A percentile compares a stretch with the other conserved stretches of the same genome.
Evolutionary conservation across 23 red algal genomes (phyloP).

Genomic region (Gracilaria gracilis): DNA sequence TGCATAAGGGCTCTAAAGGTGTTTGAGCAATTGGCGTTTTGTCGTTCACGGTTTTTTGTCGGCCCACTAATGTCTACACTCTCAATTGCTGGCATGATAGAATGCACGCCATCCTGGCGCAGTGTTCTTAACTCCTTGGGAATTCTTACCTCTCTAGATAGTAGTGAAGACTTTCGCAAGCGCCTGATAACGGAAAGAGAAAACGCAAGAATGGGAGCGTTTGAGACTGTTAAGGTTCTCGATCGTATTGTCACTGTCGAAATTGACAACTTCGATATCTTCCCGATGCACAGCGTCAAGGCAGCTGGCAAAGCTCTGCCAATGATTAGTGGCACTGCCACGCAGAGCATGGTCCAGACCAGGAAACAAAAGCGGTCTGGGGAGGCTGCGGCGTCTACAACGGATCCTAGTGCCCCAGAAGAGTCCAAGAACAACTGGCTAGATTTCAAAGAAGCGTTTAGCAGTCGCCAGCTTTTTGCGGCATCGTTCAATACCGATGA

Average conservation of each 20-base stretch:
- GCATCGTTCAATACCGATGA: not conserved
- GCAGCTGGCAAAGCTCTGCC: conserved; percentile 5
- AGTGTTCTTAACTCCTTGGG: conserved; percentile 12
- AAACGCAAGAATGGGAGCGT: not conserved
- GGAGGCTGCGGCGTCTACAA: not conserved
- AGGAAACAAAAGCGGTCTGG: not conserved
- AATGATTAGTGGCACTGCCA: conserved; percentile 26
- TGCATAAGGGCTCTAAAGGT: conserved; percentile 11
- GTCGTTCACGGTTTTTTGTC: not conserved
- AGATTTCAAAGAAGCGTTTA: not conserved
- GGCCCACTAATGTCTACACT: not conserved
- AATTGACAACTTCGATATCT: conserved; percentile 50
- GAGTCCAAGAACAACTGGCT: not conserved
- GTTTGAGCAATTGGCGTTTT: conserved; percentile 8
- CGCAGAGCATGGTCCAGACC: not conserved
- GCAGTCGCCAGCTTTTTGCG: not conserved
- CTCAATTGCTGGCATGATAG: conserved; percentile 26
- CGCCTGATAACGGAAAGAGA: conserved; percentile 3
- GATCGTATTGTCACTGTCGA: conserved; percentile 4
- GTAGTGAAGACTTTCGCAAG: not conserved
- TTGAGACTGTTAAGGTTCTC: not conserved
- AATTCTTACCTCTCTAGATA: not conserved
- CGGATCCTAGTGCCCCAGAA: not conserved
- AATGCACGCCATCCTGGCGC: not conserved
- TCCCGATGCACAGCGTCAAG: conserved; percentile 19